Percentiles rank a stretch among this genome's conserved stretches.
Conservation (phyloP, 306 rosid species). For the Trifolium fragiferum region DNA sequence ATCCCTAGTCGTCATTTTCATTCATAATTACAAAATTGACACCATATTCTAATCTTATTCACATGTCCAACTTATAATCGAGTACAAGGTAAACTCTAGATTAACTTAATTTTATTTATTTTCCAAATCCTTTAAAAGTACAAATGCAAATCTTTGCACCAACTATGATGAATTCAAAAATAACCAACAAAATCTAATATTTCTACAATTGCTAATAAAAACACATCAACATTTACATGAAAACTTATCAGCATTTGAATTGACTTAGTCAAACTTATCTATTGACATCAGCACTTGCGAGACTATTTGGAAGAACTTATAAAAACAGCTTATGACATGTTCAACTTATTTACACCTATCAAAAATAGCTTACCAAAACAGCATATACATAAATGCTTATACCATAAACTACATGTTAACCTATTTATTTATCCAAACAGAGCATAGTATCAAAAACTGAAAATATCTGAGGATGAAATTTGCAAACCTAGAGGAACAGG, state of each 20-base stretch:
- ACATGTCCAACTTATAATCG: neutral
- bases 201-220: neutral
- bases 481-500: conserved; percentile 94
- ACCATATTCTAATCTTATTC: conserved; percentile 1
- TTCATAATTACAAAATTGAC: neutral
- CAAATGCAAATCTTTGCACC: neutral
- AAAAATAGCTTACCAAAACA: no score
- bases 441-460: neutral
- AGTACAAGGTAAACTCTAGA: neutral
- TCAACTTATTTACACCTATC: no score
- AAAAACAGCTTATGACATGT: no score
- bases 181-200: neutral
- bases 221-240: no score
- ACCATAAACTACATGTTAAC: no score
- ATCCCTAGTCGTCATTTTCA: neutral
- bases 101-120: neutral
- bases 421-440: neutral
- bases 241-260: no score
- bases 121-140: neutral
- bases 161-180: neutral
- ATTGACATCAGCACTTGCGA: neutral
- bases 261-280: neutral
- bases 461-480: neutral
- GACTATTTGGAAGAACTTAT: neutral
- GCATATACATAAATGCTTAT: neutral